Percentiles rank a stretch among this genome's conserved stretches.
Evolutionary conservation across 805 yeast species (phyloP).

Genomic region (Yarrowia deformans): DNA sequence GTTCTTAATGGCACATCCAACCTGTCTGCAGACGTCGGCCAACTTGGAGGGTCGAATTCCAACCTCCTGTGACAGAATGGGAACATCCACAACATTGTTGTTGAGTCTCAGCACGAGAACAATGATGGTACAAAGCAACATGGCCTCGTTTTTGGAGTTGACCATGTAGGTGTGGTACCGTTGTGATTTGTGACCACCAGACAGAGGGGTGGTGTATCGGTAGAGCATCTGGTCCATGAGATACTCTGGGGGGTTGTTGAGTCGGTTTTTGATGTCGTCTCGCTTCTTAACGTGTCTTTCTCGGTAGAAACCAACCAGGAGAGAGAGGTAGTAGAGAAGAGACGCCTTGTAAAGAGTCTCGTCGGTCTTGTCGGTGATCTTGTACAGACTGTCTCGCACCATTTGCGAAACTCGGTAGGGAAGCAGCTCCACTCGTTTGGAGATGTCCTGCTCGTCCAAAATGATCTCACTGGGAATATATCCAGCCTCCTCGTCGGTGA

Average conservation of each 20-base stretch:
- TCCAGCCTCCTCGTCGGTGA: slow-evolving; percentile 70
- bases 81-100: slow-evolving; percentile 73
- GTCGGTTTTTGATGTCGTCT: slow-evolving; percentile 62
- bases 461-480: slow-evolving; percentile 70
- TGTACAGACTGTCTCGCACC: slow-evolving; percentile 55
- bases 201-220: slow-evolving; percentile 71
- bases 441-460: slow-evolving; percentile 58
- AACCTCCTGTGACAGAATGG: slow-evolving; percentile 85
- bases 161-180: slow-evolving; percentile 77
- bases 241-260: slow-evolving; percentile 72
- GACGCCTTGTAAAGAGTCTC: slow-evolving; percentile 61
- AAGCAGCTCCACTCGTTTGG: slow-evolving; percentile 61
- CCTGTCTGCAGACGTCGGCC: slow-evolving; percentile 70
- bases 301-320: slow-evolving; percentile 79
- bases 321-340: slow-evolving; percentile 78
- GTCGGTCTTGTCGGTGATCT: slow-evolving; percentile 56
- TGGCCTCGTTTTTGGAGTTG: slow-evolving; percentile 90
- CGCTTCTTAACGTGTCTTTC: slow-evolving; percentile 72
- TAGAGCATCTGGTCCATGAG: slow-evolving; percentile 74
- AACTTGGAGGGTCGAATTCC: slow-evolving; percentile 79
- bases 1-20: slow-evolving; percentile 81
- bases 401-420: slow-evolving; percentile 69
- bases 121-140: slow-evolving; percentile 78
- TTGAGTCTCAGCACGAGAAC: slow-evolving; percentile 78
- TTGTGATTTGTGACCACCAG: slow-evolving; percentile 69